Evolutionary conservation across 2,329 filamentous ascomycete genomes (phyloP).

Genomic region (Bipolaris zeicola): DNA sequence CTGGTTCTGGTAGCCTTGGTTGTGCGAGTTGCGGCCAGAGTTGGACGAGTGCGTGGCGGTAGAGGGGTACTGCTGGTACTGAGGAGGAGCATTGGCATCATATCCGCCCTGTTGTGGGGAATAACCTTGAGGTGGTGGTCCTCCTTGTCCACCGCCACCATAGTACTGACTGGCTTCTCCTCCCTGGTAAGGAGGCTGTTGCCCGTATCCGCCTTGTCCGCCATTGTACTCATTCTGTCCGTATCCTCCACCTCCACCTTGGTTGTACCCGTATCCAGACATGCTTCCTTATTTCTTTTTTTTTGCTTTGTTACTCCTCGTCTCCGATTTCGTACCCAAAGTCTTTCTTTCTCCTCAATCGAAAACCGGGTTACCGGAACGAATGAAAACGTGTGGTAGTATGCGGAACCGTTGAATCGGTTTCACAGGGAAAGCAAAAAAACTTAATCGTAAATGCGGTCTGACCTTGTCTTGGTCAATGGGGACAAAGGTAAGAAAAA

Average conservation of each 20-base stretch:
- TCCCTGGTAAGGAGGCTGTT: conserved; percentile 10
- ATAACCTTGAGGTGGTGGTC: conserved; percentile 3
- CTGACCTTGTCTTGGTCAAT: too few relatives aligned
- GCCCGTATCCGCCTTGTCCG: conserved; percentile 12
- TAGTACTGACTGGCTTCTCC: conserved; percentile 24
- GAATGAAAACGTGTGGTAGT: too few relatives aligned
- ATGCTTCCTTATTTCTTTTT: conserved; percentile 3
- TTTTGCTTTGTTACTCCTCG: background rate
- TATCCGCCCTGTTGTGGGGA: conserved; percentile 5
- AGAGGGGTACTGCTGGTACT: conserved; percentile 28
- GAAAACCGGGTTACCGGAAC: too few relatives aligned
- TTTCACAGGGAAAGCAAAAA: too few relatives aligned
- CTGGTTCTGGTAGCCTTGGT: conserved; percentile 32
- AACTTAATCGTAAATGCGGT: too few relatives aligned
- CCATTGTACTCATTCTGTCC: conserved; percentile 14
- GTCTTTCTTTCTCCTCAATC: too few relatives aligned
- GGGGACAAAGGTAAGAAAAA: too few relatives aligned
- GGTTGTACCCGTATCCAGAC: conserved; percentile 19
- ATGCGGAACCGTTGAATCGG: too few relatives aligned
- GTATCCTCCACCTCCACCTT: conserved; percentile 11
- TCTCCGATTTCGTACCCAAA: background rate
- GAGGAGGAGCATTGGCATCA: conserved; percentile 3
- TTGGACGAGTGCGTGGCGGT: conserved; percentile 29
- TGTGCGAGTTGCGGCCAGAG: conserved; percentile 29
- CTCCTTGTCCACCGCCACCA: conserved; percentile 8